Conservation (phyloP, 169 alveolate species). For the Plasmodium gallinaceum region DNA sequence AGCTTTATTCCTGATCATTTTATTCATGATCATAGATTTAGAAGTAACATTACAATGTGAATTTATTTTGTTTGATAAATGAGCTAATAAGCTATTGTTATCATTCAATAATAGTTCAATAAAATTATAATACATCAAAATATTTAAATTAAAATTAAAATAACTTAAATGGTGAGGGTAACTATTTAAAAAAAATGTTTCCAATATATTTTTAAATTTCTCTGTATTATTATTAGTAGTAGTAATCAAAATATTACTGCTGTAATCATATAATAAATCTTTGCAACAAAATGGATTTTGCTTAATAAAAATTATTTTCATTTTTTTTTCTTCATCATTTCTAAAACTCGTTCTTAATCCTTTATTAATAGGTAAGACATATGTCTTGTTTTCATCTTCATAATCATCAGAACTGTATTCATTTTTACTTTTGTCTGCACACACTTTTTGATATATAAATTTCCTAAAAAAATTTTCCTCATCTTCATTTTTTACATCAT, state of each 20-base stretch:
- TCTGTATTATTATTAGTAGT: background rate
- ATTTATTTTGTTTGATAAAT: no score
- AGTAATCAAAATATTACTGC: background rate
- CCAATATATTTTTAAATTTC: background rate
- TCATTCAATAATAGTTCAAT: background rate
- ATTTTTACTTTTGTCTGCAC: background rate
- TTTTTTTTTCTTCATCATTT: background rate
- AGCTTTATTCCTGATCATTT: background rate
- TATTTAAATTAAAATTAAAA: constrained; percentile 30
- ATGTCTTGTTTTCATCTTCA: background rate
- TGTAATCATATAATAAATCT: background rate
- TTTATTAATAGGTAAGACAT: no score
- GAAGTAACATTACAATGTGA: no score
- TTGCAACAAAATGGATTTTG: constrained; percentile 41
- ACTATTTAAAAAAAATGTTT: background rate
- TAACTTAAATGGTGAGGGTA: constrained; percentile 40
- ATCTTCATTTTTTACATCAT: background rate
- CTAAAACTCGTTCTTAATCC: background rate
- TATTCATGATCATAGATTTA: background rate
- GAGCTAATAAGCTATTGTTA: no score
- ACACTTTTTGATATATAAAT: background rate
- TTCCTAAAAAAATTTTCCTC: constrained; percentile 4
- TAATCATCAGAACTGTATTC: background rate
- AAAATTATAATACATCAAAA: background rate
- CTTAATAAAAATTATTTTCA: background rate